Evolutionary conservation across 768 basidiomycete species (phyloP).

Genomic region (Tulasnella sp.): DNA sequence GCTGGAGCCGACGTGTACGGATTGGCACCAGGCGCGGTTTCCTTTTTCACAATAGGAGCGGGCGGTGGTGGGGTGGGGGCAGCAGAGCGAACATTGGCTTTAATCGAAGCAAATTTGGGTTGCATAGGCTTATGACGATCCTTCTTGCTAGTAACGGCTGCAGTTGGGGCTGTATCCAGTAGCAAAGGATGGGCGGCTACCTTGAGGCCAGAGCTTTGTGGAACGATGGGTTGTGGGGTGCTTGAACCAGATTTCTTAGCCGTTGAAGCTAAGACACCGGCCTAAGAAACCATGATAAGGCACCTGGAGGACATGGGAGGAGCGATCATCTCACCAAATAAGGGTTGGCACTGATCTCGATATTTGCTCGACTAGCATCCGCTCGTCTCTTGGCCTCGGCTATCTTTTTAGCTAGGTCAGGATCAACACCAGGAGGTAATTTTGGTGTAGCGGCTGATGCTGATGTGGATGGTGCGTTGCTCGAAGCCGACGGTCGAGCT

Average conservation of each 20-base stretch:
- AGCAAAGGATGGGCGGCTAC: slow-evolving; percentile 89
- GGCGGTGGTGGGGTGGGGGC: slow-evolving; percentile 48
- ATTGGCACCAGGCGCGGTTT: slow-evolving; percentile 47
- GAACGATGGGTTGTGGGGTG: slow-evolving; percentile 50
- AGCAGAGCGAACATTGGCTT: slow-evolving; percentile 75
- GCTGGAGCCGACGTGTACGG: slow-evolving; percentile 63
- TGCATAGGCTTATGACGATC: slow-evolving; percentile 98
- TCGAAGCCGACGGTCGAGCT: slow-evolving; percentile 28
- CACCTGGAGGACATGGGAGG: not conserved
- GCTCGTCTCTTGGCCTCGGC: slow-evolving; percentile 85
- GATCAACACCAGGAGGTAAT: slow-evolving; percentile 37
- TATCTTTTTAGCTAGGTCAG: slow-evolving; percentile 38
- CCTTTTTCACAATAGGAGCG: slow-evolving; percentile 40
- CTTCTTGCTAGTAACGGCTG: slow-evolving; percentile 69
- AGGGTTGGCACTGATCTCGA: slow-evolving; percentile 74
- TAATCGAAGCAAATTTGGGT: slow-evolving; percentile 96
- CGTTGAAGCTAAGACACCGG: slow-evolving; percentile 53
- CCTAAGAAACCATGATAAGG: slow-evolving; percentile 31
- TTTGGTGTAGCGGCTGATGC: slow-evolving; percentile 44
- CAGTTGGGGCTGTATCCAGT: slow-evolving; percentile 57
- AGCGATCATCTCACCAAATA: slow-evolving; percentile 62
- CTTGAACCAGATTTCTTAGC: slow-evolving; percentile 46
- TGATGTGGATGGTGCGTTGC: slow-evolving; percentile 38
- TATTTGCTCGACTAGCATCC: slow-evolving; percentile 72
- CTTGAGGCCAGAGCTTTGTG: slow-evolving; percentile 77